These are phyloP conservation scores for Fusarium algeriense DNA, from an alignment of 2,329 filamentous ascomycete species.

Conservation along the genomic window DNA sequence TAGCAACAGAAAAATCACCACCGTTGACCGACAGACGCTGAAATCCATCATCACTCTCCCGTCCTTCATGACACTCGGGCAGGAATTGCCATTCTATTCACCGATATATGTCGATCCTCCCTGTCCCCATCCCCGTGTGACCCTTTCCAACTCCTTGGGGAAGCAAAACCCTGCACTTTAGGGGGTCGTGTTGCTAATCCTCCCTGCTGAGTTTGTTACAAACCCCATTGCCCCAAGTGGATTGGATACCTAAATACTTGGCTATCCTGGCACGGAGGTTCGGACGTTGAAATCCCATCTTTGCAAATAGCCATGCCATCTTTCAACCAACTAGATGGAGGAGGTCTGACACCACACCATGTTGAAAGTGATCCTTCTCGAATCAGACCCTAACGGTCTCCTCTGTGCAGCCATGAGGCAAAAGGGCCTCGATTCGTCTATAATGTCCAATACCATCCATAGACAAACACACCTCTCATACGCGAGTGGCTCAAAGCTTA, in stretches of 20 bases:
- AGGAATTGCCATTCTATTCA: slow-evolving; percentile 17
- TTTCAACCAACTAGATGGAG: background rate
- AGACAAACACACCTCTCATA: slow-evolving; percentile 18
- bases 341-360: background rate
- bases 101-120: slow-evolving; percentile 19
- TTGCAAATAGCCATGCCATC: background rate
- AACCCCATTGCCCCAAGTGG: slow-evolving; percentile 6
- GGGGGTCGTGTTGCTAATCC: slow-evolving; percentile 4
- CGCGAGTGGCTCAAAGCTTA: slow-evolving; percentile 29
- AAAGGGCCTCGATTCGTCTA: slow-evolving; percentile 14
- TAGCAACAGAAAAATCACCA: background rate
- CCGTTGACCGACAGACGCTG: slow-evolving; percentile 2
- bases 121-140: slow-evolving; percentile 5
- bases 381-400: slow-evolving; percentile 7
- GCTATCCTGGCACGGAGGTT: background rate
- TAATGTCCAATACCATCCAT: slow-evolving; percentile 13
- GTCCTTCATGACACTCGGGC: slow-evolving; percentile 12
- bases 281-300: slow-evolving; percentile 6
- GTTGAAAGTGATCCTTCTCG: background rate
- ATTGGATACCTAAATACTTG: slow-evolving; percentile 12
- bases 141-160: slow-evolving; percentile 15
- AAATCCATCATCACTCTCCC: slow-evolving; percentile 10
- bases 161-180: slow-evolving; percentile 22
- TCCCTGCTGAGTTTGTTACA: slow-evolving; percentile 18
- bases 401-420: slow-evolving; percentile 13